Conservation (phyloP, 1,284 basidiomycete species). For the Porogramme epimiltina region DNA sequence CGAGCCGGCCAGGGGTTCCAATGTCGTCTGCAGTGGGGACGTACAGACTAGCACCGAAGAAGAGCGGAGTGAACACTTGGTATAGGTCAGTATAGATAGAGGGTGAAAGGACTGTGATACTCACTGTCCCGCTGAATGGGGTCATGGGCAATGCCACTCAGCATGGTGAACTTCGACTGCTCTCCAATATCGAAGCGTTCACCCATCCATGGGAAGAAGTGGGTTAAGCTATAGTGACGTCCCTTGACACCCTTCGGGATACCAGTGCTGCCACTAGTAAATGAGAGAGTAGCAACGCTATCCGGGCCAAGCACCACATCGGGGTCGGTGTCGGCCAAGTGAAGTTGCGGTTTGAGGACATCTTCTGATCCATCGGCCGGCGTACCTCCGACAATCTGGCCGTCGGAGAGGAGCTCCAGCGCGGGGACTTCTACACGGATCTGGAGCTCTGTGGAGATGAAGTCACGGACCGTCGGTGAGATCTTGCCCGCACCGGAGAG, state of each 20-base stretch:
- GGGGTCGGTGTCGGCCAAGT: constrained; percentile 73
- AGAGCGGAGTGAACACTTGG: constrained; percentile 93
- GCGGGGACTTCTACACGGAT: constrained; percentile 95
- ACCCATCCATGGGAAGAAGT: constrained; percentile 99
- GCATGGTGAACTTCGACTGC: constrained; percentile 94
- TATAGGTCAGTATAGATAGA: constrained; percentile 2
- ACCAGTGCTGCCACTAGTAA: constrained; percentile 97
- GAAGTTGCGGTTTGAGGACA: constrained; percentile 51
- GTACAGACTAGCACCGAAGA: constrained; percentile 95
- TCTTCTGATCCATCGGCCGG: constrained; percentile 40
- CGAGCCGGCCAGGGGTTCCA: constrained; percentile 93
- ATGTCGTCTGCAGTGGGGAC: constrained; percentile 98
- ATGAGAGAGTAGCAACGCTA: constrained; percentile 92
- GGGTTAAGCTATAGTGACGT: constrained; percentile 94
- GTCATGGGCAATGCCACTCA: constrained; percentile 98
- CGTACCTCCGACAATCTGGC: constrained; percentile 60
- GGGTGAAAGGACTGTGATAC: constrained; percentile 33
- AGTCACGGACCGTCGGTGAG: constrained; percentile 83
- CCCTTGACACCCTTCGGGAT: constrained; percentile 98
- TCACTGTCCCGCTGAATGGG: constrained; percentile 98
- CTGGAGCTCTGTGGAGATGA: constrained; percentile 78
- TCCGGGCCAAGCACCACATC: constrained; percentile 91
- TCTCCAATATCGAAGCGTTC: constrained; percentile 80
- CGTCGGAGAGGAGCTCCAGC: constrained; percentile 71
- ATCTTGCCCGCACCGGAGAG: constrained; percentile 91